Evolutionary conservation across 2,329 filamentous ascomycete species (phyloP).

Genomic region (Aspergillus carbonarius): DNA sequence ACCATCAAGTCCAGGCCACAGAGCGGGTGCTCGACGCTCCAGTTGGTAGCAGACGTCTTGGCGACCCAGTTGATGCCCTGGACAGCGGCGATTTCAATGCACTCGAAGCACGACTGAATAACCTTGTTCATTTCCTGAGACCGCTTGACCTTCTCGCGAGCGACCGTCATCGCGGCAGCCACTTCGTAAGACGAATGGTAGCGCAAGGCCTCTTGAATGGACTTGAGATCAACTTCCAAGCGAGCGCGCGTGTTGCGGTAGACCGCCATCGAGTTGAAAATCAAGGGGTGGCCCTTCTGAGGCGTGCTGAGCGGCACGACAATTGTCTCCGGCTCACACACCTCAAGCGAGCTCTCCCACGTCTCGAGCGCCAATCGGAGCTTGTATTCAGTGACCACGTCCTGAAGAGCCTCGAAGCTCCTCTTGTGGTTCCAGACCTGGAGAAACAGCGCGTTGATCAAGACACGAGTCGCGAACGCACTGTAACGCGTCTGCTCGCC

Average conservation of each 20-base stretch:
- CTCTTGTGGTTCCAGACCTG: slow-evolving; percentile 99
- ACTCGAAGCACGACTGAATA: slow-evolving; percentile 96
- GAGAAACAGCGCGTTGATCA: slow-evolving; percentile 98
- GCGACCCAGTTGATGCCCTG: slow-evolving; percentile 98
- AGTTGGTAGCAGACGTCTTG: slow-evolving; percentile 96
- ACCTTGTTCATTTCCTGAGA: slow-evolving; percentile 98
- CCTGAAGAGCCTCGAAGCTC: slow-evolving; percentile 93
- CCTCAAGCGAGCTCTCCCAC: slow-evolving; percentile 95
- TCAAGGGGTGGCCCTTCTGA: slow-evolving; percentile 91
- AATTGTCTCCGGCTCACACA: slow-evolving; percentile 88
- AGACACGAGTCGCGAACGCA: slow-evolving; percentile 92
- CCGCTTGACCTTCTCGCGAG: slow-evolving; percentile 89
- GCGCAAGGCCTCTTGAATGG: slow-evolving; percentile 90
- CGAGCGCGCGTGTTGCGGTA: slow-evolving; percentile 91
- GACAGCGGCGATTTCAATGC: slow-evolving; percentile 90
- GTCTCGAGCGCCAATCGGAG: slow-evolving; percentile 91
- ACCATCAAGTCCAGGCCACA: slow-evolving; percentile 97
- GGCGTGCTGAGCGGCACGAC: slow-evolving; percentile 88
- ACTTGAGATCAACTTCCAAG: slow-evolving; percentile 91
- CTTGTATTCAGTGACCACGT: slow-evolving; percentile 98
- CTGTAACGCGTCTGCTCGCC: slow-evolving; percentile 89
- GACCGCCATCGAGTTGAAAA: slow-evolving; percentile 97
- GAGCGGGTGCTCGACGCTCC: slow-evolving; percentile 97
- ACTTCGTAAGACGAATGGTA: slow-evolving; percentile 98
- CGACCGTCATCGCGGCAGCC: slow-evolving; percentile 91